Conservation (phyloP, 2,329 filamentous ascomycete species). For the Cytospora chrysosperma region DNA sequence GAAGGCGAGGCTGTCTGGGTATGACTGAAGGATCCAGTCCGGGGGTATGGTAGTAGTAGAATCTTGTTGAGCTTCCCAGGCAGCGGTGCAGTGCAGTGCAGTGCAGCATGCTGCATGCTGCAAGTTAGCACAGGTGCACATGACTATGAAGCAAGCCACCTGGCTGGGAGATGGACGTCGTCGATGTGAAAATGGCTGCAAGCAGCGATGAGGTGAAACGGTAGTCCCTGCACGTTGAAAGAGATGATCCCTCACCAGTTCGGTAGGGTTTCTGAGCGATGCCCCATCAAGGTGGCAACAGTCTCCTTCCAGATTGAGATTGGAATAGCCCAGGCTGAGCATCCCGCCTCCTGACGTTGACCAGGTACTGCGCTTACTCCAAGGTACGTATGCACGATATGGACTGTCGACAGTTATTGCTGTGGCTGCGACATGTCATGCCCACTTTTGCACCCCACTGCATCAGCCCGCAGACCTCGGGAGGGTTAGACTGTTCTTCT, state of each 20-base stretch:
- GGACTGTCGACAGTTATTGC: neutral
- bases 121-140: neutral
- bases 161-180: neutral
- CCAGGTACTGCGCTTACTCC: neutral
- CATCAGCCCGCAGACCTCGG: constrained; percentile 12
- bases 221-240: constrained; percentile 10
- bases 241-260: constrained; percentile 8
- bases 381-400: neutral
- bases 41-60: neutral
- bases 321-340: constrained; percentile 4
- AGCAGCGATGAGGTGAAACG: constrained; percentile 15
- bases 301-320: constrained; percentile 8
- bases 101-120: too few species aligned
- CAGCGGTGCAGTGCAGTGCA: neutral
- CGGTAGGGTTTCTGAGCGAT: constrained; percentile 7
- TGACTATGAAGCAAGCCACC: neutral
- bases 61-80: neutral
- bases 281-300: constrained; percentile 8
- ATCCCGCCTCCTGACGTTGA: constrained; percentile 3
- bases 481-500: constrained; percentile 3
- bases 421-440: constrained; percentile 10
- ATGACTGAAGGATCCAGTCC: neutral
- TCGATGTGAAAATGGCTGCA: neutral
- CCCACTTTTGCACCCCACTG: constrained; percentile 5
- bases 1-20: neutral